Evolutionary conservation across 2,329 filamentous ascomycete species (phyloP).

Genomic region (Trichocomaceae sp.): DNA sequence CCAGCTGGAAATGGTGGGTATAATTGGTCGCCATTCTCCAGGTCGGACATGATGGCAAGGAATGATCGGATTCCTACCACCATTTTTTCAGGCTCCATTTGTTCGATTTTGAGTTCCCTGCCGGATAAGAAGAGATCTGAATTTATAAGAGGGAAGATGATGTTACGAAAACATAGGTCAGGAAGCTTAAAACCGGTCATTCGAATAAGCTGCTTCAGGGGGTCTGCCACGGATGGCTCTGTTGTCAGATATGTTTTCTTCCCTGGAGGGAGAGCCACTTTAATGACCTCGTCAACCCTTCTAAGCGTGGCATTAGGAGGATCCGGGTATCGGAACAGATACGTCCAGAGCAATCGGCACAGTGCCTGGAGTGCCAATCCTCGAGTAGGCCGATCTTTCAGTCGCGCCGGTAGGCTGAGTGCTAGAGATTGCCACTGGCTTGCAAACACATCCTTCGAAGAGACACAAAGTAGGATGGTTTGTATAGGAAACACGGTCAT

Average conservation of each 20-base stretch:
- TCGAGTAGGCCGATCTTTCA: slow-evolving; percentile 75
- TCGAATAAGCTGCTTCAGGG: slow-evolving; percentile 85
- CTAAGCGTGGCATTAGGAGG: slow-evolving; percentile 59
- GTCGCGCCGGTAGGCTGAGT: slow-evolving; percentile 66
- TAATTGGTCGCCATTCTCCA: slow-evolving; percentile 74
- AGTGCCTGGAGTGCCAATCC: slow-evolving; percentile 81
- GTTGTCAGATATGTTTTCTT: slow-evolving; percentile 76
- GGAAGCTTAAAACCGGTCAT: slow-evolving; percentile 92
- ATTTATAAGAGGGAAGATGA: slow-evolving; percentile 94
- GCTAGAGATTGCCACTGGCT: slow-evolving; percentile 82
- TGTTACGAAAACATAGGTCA: slow-evolving; percentile 83
- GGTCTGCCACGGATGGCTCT: slow-evolving; percentile 77
- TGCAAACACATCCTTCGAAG: slow-evolving; percentile 73
- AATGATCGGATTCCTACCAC: slow-evolving; percentile 96
- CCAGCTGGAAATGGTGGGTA: slow-evolving; percentile 77
- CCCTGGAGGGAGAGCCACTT: slow-evolving; percentile 71
- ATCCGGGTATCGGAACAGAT: slow-evolving; percentile 78
- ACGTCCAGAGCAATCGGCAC: slow-evolving; percentile 87
- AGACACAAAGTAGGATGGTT: slow-evolving; percentile 79
- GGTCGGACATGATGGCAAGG: slow-evolving; percentile 82
- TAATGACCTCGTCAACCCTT: slow-evolving; percentile 85
- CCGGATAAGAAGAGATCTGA: slow-evolving; percentile 74
- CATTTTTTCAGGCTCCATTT: slow-evolving; percentile 90
- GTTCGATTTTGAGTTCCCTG: slow-evolving; percentile 79
- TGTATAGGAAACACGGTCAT: slow-evolving; percentile 79